Percentiles rank a stretch among this genome's conserved stretches.
phyloP scores from a whole-genome alignment of 208 protist genomes.

The Sergeia podlipaevii region DNA sequence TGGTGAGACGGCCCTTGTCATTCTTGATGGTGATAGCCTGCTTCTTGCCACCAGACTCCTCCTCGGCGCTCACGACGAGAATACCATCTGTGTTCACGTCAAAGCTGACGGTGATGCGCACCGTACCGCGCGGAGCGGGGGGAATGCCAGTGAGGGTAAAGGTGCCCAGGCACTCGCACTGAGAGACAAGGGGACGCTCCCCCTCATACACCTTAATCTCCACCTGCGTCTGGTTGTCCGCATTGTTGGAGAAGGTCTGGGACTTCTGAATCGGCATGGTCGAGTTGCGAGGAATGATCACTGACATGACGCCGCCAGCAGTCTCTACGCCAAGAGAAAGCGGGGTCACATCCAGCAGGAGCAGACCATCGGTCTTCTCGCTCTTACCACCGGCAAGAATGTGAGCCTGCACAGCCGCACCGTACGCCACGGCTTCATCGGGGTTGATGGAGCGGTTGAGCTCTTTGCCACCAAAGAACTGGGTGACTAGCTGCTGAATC shows the following conservation, averaged over 20 bases:
- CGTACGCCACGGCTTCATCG: conserved; percentile 93
- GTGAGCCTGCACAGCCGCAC: conserved; percentile 96
- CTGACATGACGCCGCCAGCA: conserved; percentile 95
- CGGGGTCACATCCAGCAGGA: conserved; percentile 88
- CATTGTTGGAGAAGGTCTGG: conserved; percentile 87
- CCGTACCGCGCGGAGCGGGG: conserved; percentile 88
- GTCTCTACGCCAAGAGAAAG: conserved; percentile 95
- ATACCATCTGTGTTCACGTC: conserved; percentile 99
- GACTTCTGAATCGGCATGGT: conserved; percentile 81
- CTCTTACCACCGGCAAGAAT: conserved; percentile 83
- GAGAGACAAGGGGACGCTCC: conserved; percentile 86
- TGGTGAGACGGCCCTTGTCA: conserved; percentile 95
- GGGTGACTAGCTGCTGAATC: conserved; percentile 94
- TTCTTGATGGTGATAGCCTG: conserved; percentile 94
- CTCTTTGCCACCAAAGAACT: conserved; percentile 95
- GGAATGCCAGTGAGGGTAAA: conserved; percentile 91
- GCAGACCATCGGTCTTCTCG: conserved; percentile 69
- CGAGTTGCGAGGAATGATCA: conserved; percentile 86
- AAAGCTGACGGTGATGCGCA: conserved; percentile 98
- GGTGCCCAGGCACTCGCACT: conserved; percentile 95
- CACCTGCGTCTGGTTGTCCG: conserved; percentile 89
- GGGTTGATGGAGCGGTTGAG: conserved; percentile 94
- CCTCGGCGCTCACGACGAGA: conserved; percentile 93
- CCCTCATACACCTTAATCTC: conserved; percentile 94
- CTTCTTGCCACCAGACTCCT: conserved; percentile 91